These are phyloP conservation scores for Linnemannia zychae DNA, from an alignment of 192 early-diverging fungal genomes.

Conservation along the genomic window DNA sequence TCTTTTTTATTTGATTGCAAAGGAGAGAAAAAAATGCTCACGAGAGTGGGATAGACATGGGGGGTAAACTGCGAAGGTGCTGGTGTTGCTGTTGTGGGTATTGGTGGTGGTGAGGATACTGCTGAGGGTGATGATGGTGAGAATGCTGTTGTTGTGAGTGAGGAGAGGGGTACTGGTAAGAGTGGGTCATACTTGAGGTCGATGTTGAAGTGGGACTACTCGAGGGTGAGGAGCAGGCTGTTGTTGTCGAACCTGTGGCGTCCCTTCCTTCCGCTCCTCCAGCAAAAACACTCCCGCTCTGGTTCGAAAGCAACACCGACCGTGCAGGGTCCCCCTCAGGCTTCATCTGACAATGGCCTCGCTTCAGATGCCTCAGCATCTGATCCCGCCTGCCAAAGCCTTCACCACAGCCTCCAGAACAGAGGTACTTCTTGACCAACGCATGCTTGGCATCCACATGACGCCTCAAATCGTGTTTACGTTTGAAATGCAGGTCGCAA, in stretches of 20 bases:
- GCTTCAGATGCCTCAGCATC: conserved; percentile 45
- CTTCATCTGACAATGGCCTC: conserved; percentile 21
- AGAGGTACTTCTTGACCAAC: conserved; percentile 52
- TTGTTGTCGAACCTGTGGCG: neutral
- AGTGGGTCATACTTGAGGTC: neutral
- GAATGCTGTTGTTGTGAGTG: neutral
- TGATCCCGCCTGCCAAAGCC: conserved; percentile 55
- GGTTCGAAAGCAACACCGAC: neutral
- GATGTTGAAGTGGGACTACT: neutral
- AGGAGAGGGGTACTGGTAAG: neutral
- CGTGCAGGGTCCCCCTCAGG: neutral
- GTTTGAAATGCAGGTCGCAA: conserved; percentile 55
- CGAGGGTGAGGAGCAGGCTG: neutral
- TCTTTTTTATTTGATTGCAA: neutral
- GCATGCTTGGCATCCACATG: conserved; percentile 60
- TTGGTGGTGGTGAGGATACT: neutral
- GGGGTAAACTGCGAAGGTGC: neutral
- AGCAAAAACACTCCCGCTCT: neutral
- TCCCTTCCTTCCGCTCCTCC: neutral
- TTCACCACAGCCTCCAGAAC: conserved; percentile 49
- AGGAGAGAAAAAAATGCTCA: neutral
- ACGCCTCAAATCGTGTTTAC: conserved; percentile 59
- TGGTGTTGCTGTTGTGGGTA: neutral
- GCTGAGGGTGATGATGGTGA: neutral
- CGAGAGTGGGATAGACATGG: neutral